Conservation (phyloP, 2,329 filamentous ascomycete species). For the Cyanodermella asteris region DNA sequence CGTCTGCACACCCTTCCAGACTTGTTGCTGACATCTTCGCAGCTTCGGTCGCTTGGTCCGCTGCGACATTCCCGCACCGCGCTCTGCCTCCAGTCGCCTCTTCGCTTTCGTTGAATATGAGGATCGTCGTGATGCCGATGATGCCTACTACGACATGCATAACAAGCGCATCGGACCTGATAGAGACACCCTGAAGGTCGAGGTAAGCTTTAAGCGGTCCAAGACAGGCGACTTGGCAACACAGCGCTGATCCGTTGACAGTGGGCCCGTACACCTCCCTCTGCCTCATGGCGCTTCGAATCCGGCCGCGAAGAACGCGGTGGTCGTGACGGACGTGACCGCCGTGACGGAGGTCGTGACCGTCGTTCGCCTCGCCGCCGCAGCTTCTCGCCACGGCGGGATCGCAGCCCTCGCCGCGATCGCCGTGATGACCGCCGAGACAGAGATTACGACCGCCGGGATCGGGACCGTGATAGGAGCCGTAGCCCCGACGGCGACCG, state of each 20-base stretch:
- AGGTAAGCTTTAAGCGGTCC: too few relatives aligned
- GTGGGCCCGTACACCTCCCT: conserved; percentile 97
- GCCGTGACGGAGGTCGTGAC: conserved; percentile 31
- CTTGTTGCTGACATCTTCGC: conserved; percentile 9
- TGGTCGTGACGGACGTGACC: conserved; percentile 17
- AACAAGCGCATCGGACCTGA: conserved; percentile 96
- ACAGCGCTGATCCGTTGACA: conserved; percentile 18
- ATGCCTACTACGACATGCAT: conserved; percentile 99
- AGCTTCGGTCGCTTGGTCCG: conserved; percentile 96
- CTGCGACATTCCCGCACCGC: conserved; percentile 91
- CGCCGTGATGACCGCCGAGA: conserved; percentile 73
- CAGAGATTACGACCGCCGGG: conserved; percentile 46
- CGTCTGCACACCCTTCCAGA: neutral
- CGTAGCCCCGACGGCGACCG: conserved; percentile 33
- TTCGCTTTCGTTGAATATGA: conserved; percentile 99
- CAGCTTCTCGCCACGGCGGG: conserved; percentile 33
- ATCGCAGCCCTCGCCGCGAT: conserved; percentile 53
- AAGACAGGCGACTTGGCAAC: conserved; percentile 12
- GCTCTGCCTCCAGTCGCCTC: conserved; percentile 85
- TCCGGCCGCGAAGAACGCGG: conserved; percentile 51
- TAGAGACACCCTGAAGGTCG: conserved; percentile 90
- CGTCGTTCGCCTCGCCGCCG: conserved; percentile 56
- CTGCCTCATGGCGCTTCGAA: conserved; percentile 95
- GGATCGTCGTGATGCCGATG: conserved; percentile 90
- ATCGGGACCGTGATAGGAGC: conserved; percentile 52